phyloP scores from a whole-genome alignment of 1,284 basidiomycete species.

The Anthracocystis setariae region DNA sequence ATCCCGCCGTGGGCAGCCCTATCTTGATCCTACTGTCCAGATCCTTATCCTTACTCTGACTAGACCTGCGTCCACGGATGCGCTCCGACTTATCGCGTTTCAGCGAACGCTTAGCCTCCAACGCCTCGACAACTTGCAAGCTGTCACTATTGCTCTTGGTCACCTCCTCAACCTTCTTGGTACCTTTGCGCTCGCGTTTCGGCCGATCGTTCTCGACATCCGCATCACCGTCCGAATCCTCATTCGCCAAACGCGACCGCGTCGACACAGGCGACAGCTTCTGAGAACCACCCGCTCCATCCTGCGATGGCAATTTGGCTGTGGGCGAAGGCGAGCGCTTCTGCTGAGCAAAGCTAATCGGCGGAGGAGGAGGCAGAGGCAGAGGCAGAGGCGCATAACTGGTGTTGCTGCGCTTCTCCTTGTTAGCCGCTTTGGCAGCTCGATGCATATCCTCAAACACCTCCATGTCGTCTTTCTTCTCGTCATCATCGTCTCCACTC shows the following conservation, averaged over 20 bases:
- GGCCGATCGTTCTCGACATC: constrained; percentile 36
- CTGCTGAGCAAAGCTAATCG: constrained; percentile 31
- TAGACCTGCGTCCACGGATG: constrained; percentile 32
- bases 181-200: constrained; percentile 4
- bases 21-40: constrained; percentile 31
- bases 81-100: constrained; percentile 48
- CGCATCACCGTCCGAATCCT: constrained; percentile 44
- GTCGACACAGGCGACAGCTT: constrained; percentile 26
- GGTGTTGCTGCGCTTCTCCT: constrained; percentile 23
- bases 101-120: constrained; percentile 32
- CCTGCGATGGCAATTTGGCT: constrained; percentile 32
- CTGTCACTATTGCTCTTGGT: neutral
- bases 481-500: constrained; percentile 49
- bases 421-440: constrained; percentile 33
- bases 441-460: constrained; percentile 32
- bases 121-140: constrained; percentile 6
- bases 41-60: constrained; percentile 47
- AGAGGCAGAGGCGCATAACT: constrained; percentile 23
- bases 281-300: constrained; percentile 6
- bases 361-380: constrained; percentile 33
- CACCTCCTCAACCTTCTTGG: constrained; percentile 1
- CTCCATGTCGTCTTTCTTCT: constrained; percentile 30
- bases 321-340: constrained; percentile 37
- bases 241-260: constrained; percentile 15
- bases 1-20: constrained; percentile 6